phyloP scores from a whole-genome alignment of 2,329 filamentous ascomycete genomes.

The Penicillium sp. region DNA sequence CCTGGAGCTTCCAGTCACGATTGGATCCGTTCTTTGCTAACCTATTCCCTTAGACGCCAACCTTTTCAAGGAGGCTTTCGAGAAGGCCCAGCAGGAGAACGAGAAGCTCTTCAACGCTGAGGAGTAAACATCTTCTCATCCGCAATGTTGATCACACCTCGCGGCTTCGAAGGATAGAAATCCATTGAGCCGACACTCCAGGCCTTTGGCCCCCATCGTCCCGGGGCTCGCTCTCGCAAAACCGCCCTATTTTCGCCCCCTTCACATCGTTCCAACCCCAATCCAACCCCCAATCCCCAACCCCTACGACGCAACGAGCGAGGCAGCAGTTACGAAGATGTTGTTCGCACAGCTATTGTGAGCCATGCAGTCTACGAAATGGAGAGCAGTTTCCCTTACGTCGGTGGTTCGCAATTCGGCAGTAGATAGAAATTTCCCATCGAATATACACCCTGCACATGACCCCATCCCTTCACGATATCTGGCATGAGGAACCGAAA shows the following conservation, averaged over 20 bases:
- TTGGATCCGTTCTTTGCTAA: conserved; percentile 16
- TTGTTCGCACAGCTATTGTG: conserved; percentile 27
- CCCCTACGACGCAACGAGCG: conserved; percentile 24
- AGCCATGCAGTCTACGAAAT: conserved; percentile 27
- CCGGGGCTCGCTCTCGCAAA: conserved; percentile 16
- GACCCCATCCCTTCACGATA: conserved; percentile 10
- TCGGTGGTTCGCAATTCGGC: conserved; percentile 25
- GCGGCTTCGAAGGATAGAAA: conserved; percentile 4
- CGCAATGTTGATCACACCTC: conserved; percentile 1
- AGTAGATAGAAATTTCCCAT: conserved; percentile 39
- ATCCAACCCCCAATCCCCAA: conserved; percentile 14
- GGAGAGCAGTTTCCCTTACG: conserved; percentile 21
- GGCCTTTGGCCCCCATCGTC: conserved; percentile 13
- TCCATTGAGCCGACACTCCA: conserved; percentile 10
- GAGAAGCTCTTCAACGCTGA: conserved; percentile 72
- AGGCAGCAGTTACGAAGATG: conserved; percentile 33
- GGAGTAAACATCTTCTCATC: conserved; percentile 32
- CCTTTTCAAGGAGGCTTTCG: conserved; percentile 94
- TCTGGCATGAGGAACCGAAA: not conserved
- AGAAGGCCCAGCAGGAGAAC: conserved; percentile 96
- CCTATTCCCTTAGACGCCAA: conserved; percentile 71
- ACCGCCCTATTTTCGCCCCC: conserved; percentile 9
- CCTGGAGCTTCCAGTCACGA: not conserved
- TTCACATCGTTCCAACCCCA: conserved; percentile 12
- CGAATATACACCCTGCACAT: conserved; percentile 36